Conservation (phyloP, 306 rosid genomes). For the Medicago arabica region DNA sequence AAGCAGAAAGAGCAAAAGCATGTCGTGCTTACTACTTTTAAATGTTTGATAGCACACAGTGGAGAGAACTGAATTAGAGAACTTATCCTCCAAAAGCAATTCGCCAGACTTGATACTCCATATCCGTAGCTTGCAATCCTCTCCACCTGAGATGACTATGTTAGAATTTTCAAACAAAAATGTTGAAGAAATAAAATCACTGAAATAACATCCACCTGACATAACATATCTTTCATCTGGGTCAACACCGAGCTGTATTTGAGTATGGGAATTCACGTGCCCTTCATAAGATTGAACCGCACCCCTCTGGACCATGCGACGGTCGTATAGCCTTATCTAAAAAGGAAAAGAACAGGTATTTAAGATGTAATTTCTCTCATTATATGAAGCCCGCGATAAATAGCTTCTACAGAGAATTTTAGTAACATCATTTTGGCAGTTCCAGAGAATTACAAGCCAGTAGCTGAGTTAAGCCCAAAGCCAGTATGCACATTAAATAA, state of each 20-base stretch:
- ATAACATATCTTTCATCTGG: constrained; percentile 78
- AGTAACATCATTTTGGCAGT: constrained; percentile 9
- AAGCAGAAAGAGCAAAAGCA: constrained; percentile 32
- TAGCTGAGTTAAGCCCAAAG: not conserved
- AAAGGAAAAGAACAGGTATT: constrained; percentile 33
- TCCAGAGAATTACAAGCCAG: not conserved
- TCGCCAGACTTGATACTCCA: constrained; percentile 93
- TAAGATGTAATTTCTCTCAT: constrained; percentile 26
- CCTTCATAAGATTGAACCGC: constrained; percentile 84
- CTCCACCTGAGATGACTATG: constrained; percentile 71
- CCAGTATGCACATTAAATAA: not conserved
- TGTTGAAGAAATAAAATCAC: constrained; percentile 26
- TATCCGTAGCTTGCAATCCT: constrained; percentile 76
- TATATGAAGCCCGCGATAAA: constrained; percentile 2
- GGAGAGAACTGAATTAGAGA: constrained; percentile 62
- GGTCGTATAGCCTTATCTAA: constrained; percentile 82
- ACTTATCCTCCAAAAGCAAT: constrained; percentile 84
- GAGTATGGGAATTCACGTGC: constrained; percentile 79
- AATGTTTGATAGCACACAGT: constrained; percentile 68
- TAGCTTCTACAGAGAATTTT: constrained; percentile 23
- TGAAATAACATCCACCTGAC: constrained; percentile 65
- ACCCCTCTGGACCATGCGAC: constrained; percentile 78
- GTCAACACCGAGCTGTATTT: constrained; percentile 76
- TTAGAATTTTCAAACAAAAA: constrained; percentile 23
- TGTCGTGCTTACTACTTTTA: constrained; percentile 39